Evolutionary conservation across 192 early-diverging fungal genomes (phyloP).

Genomic region (Entomortierella lignicola): DNA sequence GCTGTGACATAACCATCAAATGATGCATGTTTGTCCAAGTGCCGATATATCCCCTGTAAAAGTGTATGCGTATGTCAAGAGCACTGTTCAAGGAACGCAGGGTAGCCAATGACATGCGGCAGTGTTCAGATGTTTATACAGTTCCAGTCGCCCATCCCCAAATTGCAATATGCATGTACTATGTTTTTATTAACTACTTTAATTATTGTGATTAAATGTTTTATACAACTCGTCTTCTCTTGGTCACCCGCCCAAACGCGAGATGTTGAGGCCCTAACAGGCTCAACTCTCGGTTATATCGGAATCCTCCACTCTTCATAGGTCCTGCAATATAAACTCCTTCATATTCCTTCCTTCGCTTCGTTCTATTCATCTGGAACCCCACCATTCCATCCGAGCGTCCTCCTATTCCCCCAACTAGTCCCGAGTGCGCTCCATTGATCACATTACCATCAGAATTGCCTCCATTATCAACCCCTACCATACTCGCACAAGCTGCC

Average conservation of each 20-base stretch:
- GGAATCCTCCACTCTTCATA: slow-evolving; percentile 14
- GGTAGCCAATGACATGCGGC: no score
- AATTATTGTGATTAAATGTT: no score
- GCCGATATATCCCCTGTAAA: no score
- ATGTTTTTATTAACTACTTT: no score
- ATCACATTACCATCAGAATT: neutral
- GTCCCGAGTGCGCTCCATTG: neutral
- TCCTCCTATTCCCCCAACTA: neutral
- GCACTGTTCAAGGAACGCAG: no score
- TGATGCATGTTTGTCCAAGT: no score
- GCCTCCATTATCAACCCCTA: neutral
- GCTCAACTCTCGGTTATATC: slow-evolving; percentile 6
- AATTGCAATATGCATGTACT: no score
- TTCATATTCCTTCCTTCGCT: slow-evolving; percentile 32
- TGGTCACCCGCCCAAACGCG: slow-evolving; percentile 29
- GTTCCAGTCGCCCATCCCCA: no score
- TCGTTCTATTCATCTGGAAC: slow-evolving; percentile 13
- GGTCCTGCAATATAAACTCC: neutral
- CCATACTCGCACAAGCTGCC: neutral
- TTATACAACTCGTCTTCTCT: slow-evolving; percentile 28
- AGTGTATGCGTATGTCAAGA: no score
- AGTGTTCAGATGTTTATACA: no score
- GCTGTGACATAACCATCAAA: no score
- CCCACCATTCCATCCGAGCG: slow-evolving; percentile 1
- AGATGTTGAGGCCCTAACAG: slow-evolving; percentile 1